These are phyloP conservation scores for Lactifluus piperatus DNA, from an alignment of 768 basidiomycete species.

Conservation along the genomic window DNA sequence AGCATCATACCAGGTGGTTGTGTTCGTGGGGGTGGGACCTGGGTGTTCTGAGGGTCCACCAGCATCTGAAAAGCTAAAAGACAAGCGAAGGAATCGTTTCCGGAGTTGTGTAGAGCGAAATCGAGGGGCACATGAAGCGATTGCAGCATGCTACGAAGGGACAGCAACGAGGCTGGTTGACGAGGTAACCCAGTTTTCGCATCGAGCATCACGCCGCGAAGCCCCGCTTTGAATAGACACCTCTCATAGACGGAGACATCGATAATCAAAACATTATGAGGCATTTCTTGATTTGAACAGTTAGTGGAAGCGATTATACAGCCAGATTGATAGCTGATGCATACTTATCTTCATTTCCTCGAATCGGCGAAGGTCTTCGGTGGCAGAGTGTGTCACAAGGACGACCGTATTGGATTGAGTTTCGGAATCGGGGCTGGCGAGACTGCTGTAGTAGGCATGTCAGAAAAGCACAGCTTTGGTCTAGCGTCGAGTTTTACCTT, in stretches of 20 bases:
- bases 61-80: slow-evolving; percentile 64
- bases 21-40: slow-evolving; percentile 20
- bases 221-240: slow-evolving; percentile 47
- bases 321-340: slow-evolving; percentile 23
- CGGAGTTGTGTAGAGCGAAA: slow-evolving; percentile 59
- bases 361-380: slow-evolving; percentile 48
- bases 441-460: slow-evolving; percentile 40
- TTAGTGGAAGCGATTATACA: not conserved
- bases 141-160: slow-evolving; percentile 52
- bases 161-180: slow-evolving; percentile 43
- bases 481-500: slow-evolving; percentile 37
- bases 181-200: slow-evolving; percentile 48
- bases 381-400: slow-evolving; percentile 55
- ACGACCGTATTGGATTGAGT: slow-evolving; percentile 60
- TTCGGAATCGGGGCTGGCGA: slow-evolving; percentile 71
- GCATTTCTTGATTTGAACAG: slow-evolving; percentile 42
- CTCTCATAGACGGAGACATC: slow-evolving; percentile 62
- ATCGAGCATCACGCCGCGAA: slow-evolving; percentile 53
- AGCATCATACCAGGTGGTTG: not conserved
- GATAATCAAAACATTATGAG: slow-evolving; percentile 60
- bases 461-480: not conserved
- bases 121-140: slow-evolving; percentile 40
- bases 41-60: slow-evolving; percentile 44
- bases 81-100: slow-evolving; percentile 68
- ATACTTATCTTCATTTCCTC: slow-evolving; percentile 78